Base-by-base conservation (phyloP, 164 flowering plant genomes). In the Akebia trifoliata region DNA sequence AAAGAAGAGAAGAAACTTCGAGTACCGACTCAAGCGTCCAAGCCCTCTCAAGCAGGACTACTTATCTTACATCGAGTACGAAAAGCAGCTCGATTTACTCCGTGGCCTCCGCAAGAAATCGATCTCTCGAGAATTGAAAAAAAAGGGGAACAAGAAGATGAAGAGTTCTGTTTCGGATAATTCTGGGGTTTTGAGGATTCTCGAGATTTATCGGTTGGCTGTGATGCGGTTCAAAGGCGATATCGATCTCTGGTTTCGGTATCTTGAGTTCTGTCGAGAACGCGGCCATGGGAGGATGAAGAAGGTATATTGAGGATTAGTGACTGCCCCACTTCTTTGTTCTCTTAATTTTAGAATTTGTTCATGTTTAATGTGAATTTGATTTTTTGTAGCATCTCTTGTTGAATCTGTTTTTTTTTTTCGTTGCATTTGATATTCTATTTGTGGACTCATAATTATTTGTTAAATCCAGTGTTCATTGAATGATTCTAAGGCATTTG, bases 11-110 rank as follows among this genome's bases (percentile, higher is more conserved):
- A 75, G 91, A 0, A 82, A 82, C 55, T 93, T 81, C 69, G 98
- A 93, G 83, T 92, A 83, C 81, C 59, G 86, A 18, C 76, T 89
- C 36, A 86, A 87, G 79, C 68, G 98, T 8, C 95, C 91, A 6
- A 69, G 78, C 38, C 93, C 91, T 0, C 74, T 87, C 36, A 90
- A 90, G 72, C 73, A 78, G 39, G 97, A 93, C 63, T 93, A 42
- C 68, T 17, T 90, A 11, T 74, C 81, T n/a, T 92, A 83, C 69
- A 81, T 92, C 26, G 88, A 93, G 9, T 90, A 85, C 63, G 96
- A 93, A 76, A 77, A 73, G 62, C 81, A 70, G 57, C 73, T 93
- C 14, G 96, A 93, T 47, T 4, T 72, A 2, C 86, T 87, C 18
- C 82, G 97, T 1, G 61, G 65, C 3, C 83, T 85, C 14, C 76